Evolutionary conservation across 306 rosid genomes (phyloP), one percentile per base, ranked within the genome.

Genomic region (Cucurbita ficifolia): DNA sequence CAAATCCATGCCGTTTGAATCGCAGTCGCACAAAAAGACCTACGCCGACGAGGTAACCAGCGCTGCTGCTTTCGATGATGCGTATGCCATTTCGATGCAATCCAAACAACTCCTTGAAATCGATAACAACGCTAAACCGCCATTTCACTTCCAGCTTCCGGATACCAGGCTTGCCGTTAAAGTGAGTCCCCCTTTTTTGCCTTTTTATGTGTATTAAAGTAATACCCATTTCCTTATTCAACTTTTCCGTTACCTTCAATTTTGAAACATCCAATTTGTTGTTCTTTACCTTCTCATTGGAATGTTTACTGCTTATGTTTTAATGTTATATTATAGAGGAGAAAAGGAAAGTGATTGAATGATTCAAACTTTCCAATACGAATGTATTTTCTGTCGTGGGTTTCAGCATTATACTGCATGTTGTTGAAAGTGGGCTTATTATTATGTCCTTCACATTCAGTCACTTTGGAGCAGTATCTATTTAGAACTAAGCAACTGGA

Each of bases 31-130:
- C 82, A 77, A 83, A 78, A 86, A 83, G 83, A 82, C 75, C 56
- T 65, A 56, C 65, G 77, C 72, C 10, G 70, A 67, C 8, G 35
- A 43, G 13, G 75, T 24, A 6, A 42, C 60, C 39, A 22, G 8
- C 50, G 74, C 21, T 42, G 89, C 86, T 70, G 83, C 83, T 3
- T 85, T 79, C 74, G 89, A 89, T 64, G 96, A 90, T 56, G 79
- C 83, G 2, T 83, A 76, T 78, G 80, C 79, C 58, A 78, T 81
- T 72, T 40, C 78, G 60, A 75, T 82, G 79, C 75, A 85, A 80
- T 84, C 85, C 29, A 83, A 84, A 76, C 82, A 82, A 33, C 57
- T 79, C 22, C 54, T 82, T 9, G 88, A 75, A 71, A 76, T 76
- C 22, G 78, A 76, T 14, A 86, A 82, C 81, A 84, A 72, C 43